These are phyloP conservation scores for Ganoderma boninense DNA, from an alignment of 1,284 basidiomycete genomes.

Conservation along the genomic window DNA sequence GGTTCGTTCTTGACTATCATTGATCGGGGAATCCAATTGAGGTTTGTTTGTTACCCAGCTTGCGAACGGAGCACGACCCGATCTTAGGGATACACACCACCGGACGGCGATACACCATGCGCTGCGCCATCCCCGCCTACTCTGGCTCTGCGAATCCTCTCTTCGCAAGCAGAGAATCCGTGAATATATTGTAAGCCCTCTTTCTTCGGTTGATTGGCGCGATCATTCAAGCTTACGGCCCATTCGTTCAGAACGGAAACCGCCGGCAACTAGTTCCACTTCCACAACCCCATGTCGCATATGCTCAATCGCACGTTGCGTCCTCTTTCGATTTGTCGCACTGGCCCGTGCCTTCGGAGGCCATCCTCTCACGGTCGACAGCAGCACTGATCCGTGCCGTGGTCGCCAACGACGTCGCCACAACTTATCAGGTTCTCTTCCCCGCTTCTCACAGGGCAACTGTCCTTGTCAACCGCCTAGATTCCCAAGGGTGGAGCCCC, in stretches of 20 bases:
- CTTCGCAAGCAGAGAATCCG: conserved; percentile 66
- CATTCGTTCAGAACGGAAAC: conserved; percentile 33
- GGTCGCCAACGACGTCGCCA: conserved; percentile 27
- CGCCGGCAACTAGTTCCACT: conserved; percentile 33
- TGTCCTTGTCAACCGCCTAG: conserved; percentile 60
- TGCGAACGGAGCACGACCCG: conserved; percentile 72
- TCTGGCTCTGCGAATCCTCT: conserved; percentile 74
- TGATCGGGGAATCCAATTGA: conserved; percentile 31
- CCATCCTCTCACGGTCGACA: conserved; percentile 38
- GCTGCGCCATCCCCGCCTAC: conserved; percentile 62
- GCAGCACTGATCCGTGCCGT: conserved; percentile 32
- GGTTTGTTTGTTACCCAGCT: conserved; percentile 48
- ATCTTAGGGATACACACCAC: conserved; percentile 72
- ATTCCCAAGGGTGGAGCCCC: conserved; percentile 72
- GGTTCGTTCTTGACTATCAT: conserved; percentile 50
- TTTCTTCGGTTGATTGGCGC: background rate
- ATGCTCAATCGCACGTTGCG: conserved; percentile 22
- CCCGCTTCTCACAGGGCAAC: conserved; percentile 29
- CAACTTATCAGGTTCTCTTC: conserved; percentile 43
- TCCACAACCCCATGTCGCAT: conserved; percentile 30
- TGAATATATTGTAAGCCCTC: conserved; percentile 57
- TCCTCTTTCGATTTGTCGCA: conserved; percentile 22
- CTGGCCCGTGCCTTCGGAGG: conserved; percentile 23
- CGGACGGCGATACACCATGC: conserved; percentile 75
- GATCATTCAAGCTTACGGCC: conserved; percentile 7